Conservation (phyloP, 1,284 basidiomycete species). For the Malassezia sympodialis region DNA sequence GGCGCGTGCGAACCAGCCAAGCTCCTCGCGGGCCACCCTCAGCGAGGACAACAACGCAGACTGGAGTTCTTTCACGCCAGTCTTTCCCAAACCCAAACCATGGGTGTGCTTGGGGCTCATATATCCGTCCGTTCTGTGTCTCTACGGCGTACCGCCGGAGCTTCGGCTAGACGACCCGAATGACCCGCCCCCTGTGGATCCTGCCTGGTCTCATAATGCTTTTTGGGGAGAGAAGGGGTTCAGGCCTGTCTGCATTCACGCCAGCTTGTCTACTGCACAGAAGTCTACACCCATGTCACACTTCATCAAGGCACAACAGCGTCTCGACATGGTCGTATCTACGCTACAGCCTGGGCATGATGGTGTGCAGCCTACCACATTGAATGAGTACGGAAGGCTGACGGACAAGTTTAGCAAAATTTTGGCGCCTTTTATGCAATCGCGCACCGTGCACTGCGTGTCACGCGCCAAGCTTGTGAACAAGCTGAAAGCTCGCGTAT, state of each 20-base stretch:
- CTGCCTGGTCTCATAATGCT: slow-evolving; percentile 15
- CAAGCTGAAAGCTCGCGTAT: neutral
- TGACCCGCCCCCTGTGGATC: slow-evolving; percentile 2
- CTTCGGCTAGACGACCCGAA: slow-evolving; percentile 19
- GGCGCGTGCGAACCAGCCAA: neutral
- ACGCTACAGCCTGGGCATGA: neutral
- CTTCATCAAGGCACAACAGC: neutral
- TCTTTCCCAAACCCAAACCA: neutral
- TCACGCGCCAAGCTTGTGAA: slow-evolving; percentile 11
- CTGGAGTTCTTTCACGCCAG: neutral
- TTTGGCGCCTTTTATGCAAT: slow-evolving; percentile 1
- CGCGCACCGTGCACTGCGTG: neutral
- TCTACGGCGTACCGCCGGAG: slow-evolving; percentile 31
- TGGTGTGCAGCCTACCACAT: neutral
- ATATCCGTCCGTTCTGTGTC: slow-evolving; percentile 31
- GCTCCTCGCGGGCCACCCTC: neutral
- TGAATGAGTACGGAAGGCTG: slow-evolving; percentile 8
- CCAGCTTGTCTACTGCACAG: slow-evolving; percentile 1
- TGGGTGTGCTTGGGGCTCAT: slow-evolving; percentile 41
- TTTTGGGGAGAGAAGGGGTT: slow-evolving; percentile 37
- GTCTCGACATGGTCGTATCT: slow-evolving; percentile 6
- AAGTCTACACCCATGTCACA: neutral
- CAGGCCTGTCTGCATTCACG: slow-evolving; percentile 26
- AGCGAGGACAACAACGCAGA: neutral
- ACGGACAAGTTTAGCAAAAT: slow-evolving; percentile 12